Percentiles rank a stretch among this genome's conserved stretches.
Evolutionary conservation across 371 early-diverging fungal species (phyloP).

Genomic region (Lichtheimia ornata): DNA sequence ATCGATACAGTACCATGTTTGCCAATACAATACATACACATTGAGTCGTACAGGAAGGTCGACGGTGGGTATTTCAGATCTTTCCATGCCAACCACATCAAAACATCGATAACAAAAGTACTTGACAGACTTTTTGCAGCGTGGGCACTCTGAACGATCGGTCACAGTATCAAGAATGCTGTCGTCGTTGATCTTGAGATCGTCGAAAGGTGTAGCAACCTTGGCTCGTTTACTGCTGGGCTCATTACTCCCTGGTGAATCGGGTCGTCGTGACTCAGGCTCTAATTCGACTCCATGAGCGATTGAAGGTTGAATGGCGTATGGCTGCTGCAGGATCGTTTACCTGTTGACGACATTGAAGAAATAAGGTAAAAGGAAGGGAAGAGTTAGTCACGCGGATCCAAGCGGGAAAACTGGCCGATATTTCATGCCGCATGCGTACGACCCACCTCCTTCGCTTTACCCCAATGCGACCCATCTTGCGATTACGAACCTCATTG

Average conservation of each 20-base stretch:
- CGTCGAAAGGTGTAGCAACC: slow-evolving; percentile 25
- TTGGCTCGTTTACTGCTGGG: slow-evolving; percentile 3
- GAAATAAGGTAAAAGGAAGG: too few relatives aligned
- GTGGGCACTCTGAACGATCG: slow-evolving; percentile 50
- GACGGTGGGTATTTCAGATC: slow-evolving; percentile 61
- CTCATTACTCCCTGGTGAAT: background rate
- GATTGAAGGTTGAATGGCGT: too few relatives aligned
- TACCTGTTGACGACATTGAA: too few relatives aligned
- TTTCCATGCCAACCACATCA: slow-evolving; percentile 51
- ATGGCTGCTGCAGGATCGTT: too few relatives aligned
- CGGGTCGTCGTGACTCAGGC: too few relatives aligned
- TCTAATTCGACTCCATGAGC: too few relatives aligned
- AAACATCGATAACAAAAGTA: slow-evolving; percentile 79
- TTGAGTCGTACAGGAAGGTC: slow-evolving; percentile 77
- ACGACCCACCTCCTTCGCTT: too few relatives aligned
- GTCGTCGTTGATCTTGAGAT: slow-evolving; percentile 48
- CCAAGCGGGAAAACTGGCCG: too few relatives aligned
- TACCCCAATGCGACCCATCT: too few relatives aligned
- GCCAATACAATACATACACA: slow-evolving; percentile 50
- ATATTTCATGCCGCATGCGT: too few relatives aligned
- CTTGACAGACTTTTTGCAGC: slow-evolving; percentile 65
- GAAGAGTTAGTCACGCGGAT: too few relatives aligned
- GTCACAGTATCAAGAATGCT: slow-evolving; percentile 27
- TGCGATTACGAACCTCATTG: too few relatives aligned
- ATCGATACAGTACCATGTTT: background rate